Base-by-base conservation (phyloP, 2,329 filamentous ascomycete genomes). In the Penicillium sp. region DNA sequence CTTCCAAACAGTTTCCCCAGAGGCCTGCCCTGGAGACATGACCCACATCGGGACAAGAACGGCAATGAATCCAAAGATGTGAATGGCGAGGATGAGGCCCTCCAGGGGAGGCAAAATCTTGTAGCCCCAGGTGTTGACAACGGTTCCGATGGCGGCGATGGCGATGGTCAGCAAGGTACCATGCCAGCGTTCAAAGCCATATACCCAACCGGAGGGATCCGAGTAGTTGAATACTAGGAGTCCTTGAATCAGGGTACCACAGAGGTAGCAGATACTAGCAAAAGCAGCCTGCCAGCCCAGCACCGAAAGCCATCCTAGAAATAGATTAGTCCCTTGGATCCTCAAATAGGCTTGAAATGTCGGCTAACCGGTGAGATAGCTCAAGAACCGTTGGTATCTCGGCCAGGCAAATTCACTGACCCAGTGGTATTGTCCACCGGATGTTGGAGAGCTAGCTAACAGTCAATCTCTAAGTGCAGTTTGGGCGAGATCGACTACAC, bases 101-200 rank as follows among this genome's bases (percentile, higher is more conserved):
- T 84, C 81, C 39, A 84, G 72, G 44, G 77, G 74, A 23, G 82
- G 77, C 16, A 84, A 70, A 2, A 71, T 55, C 36, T 62, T 67
- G 13, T 67, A 77, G 14, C 80, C 68, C 7, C 78, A 71, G 0
- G 78, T 80, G 63, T 83, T 83, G 70, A 83, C 73, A 29, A 80
- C 64, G 11, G 81, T 73, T 9, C 75, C 76, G 18, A 80, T 70
- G 3, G 74, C 55, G 2, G 79, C 71, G 34, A 81, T 73, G 9
- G 74, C 77, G 65, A 79, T 81, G 23, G 79, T 74, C 0, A 83
- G 60, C 4, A 83, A 65, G 0, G 79, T 80, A 5, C 75, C 78
- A 39, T 70, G 68, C 67, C 67, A 70, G 34, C 62, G 62, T 19
- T 64, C 58, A 32, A 36, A 59, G 18, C 36, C 57, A 45, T 65